phyloP scores from a whole-genome alignment of 768 basidiomycete genomes.

The Mycena epipterygia region DNA sequence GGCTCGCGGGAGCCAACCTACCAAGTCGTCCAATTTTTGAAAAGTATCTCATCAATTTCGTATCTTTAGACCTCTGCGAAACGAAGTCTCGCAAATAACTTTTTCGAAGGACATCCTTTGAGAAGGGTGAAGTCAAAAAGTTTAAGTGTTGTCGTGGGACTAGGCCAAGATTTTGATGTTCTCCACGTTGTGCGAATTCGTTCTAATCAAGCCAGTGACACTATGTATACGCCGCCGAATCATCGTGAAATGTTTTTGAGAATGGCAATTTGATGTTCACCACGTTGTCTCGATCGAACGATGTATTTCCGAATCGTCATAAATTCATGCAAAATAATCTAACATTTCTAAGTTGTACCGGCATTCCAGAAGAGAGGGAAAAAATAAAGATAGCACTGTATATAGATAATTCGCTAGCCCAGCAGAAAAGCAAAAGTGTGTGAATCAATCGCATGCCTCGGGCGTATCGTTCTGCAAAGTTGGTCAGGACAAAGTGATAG shows the following conservation, averaged over 20 bases:
- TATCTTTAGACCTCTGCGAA: neutral
- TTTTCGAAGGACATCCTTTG: constrained; percentile 11
- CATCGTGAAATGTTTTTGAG: too few species aligned
- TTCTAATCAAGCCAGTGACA: too few species aligned
- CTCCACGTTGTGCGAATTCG: too few species aligned
- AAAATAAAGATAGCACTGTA: constrained; percentile 35
- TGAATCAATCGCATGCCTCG: constrained; percentile 59
- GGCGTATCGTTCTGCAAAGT: constrained; percentile 64
- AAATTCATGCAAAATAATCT: constrained; percentile 30
- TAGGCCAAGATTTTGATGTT: constrained; percentile 15
- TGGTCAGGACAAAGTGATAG: neutral
- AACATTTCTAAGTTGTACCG: constrained; percentile 27
- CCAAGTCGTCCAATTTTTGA: neutral
- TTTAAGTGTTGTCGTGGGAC: constrained; percentile 5
- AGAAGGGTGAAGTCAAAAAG: constrained; percentile 11
- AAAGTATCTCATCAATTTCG: neutral
- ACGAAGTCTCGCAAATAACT: constrained; percentile 1
- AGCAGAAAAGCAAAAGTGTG: constrained; percentile 22
- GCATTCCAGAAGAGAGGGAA: constrained; percentile 16
- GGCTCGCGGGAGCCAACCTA: too few species aligned
- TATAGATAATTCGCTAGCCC: constrained; percentile 20
- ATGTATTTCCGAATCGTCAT: too few species aligned
- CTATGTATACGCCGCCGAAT: neutral
- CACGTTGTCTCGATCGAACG: too few species aligned
- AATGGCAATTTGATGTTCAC: too few species aligned